These are phyloP conservation scores for Akebia trifoliata DNA, from an alignment of 164 flowering plant genomes.

Conservation along the genomic window DNA sequence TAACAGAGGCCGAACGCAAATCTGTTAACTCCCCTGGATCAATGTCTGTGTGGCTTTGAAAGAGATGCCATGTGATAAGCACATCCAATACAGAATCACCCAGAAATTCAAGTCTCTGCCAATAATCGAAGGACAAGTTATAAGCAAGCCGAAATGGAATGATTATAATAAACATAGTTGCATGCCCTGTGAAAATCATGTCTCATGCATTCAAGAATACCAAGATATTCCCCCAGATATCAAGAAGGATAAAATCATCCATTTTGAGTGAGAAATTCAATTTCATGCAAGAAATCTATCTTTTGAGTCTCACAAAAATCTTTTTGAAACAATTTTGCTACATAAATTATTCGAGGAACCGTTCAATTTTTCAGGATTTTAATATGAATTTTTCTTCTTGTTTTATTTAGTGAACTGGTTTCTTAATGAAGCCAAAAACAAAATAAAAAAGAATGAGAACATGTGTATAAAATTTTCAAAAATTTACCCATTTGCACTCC, in stretches of 20 bases:
- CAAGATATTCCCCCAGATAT: too few species aligned
- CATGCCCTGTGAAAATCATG: neutral
- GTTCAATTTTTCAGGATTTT: too few species aligned
- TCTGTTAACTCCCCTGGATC: conserved; percentile 92
- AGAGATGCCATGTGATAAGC: conserved; percentile 79
- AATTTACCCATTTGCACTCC: too few species aligned
- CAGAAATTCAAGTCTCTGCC: conserved; percentile 91
- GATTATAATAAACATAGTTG: too few species aligned
- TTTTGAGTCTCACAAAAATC: neutral
- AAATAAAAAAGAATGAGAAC: too few species aligned
- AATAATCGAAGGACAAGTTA: conserved; percentile 14
- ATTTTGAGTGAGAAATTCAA: neutral
- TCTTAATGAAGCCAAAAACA: too few species aligned
- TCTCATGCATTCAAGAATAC: neutral
- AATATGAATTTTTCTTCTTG: too few species aligned
- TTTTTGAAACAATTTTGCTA: too few species aligned
- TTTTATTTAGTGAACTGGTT: too few species aligned
- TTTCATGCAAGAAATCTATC: neutral
- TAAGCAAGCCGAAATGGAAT: neutral
- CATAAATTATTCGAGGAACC: too few species aligned
- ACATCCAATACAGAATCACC: conserved; percentile 88
- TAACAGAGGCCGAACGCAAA: conserved; percentile 87
- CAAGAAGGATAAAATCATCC: neutral
- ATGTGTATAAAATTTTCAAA: too few species aligned
- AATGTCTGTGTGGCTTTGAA: conserved; percentile 48